Base-by-base conservation (phyloP, 805 yeast genomes). In the Hanseniaspora singularis region DNA sequence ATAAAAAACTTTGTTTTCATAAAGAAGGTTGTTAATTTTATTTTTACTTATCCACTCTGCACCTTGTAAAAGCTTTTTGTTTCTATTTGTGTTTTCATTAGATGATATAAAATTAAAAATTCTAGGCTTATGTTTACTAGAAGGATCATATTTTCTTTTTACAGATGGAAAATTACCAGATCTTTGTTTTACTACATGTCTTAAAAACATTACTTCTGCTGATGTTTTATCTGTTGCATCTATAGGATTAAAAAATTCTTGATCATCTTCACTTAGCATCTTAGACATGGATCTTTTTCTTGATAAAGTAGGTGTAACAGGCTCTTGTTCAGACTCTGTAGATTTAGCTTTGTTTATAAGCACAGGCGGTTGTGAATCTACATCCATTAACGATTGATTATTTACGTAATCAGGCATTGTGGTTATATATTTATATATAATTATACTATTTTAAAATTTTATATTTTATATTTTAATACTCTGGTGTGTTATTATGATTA, bases 51-150 rank as follows among this genome's bases (percentile, higher is more conserved):
- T 71, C 14, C 57, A 54, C 9, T 68, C 65, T 8, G 79, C 67
- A 1, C 71, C 71, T 38, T 70, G 69, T 42, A 74, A 69, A 28
- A 78, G 63, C 56, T 77, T 77, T 51, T 72, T 71, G 9, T 82
- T 82, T 46, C 82, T 63, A 54, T 77, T 77, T 0, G 74, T 63
- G 1, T 64, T 57, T 16, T 66, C 63, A 4, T 69, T 68, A 3
- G 57, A 51, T 1, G 59, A 52, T 7, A 56, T 53, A 3, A 38
- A 24, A 3, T 57, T 58, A 38, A 53, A 63, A 8, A 60, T 50
- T 5, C 41, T 7, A 4, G 46, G 32, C 12, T 31, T 30, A 1
- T 37, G 15, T n/a, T 37, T 23, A 3, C 37, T 19, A 2, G 41
- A 38, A 2, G 64, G 61, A 49, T 61, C 59, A 11, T 42, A 18